These are phyloP conservation scores for Mycena albidolilacea DNA, from an alignment of 768 basidiomycete genomes.

Conservation along the genomic window DNA sequence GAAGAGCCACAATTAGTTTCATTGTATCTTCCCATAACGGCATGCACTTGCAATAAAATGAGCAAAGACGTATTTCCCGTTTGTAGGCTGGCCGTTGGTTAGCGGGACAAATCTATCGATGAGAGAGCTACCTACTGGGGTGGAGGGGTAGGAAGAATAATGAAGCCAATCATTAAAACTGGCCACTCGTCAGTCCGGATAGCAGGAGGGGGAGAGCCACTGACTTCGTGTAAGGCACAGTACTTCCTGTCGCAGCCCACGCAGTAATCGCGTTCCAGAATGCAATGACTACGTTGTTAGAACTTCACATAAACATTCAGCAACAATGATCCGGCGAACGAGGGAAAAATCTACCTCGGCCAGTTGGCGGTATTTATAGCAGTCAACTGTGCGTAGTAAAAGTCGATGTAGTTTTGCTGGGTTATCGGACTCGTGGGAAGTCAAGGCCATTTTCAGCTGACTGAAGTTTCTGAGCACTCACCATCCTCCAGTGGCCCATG, in stretches of 20 bases:
- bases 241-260: background rate
- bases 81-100: background rate
- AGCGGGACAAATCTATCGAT: background rate
- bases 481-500: background rate
- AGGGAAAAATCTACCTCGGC: background rate
- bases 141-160: background rate
- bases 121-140: background rate
- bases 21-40: background rate
- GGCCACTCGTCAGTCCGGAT: background rate
- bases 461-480: background rate
- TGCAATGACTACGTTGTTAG: background rate
- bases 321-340: background rate
- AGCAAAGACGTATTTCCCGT: conserved; percentile 7
- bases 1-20: background rate
- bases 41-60: background rate
- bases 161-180: conserved; percentile 2
- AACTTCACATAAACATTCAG: background rate
- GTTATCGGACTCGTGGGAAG: background rate
- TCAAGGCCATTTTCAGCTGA: too few relatives aligned
- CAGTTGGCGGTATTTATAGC: background rate
- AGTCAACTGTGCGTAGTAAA: background rate
- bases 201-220: background rate
- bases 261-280: background rate
- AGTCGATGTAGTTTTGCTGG: background rate
- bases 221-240: background rate